Conservation (phyloP, 305 asterid genomes). For the Coffea humblotiana region DNA sequence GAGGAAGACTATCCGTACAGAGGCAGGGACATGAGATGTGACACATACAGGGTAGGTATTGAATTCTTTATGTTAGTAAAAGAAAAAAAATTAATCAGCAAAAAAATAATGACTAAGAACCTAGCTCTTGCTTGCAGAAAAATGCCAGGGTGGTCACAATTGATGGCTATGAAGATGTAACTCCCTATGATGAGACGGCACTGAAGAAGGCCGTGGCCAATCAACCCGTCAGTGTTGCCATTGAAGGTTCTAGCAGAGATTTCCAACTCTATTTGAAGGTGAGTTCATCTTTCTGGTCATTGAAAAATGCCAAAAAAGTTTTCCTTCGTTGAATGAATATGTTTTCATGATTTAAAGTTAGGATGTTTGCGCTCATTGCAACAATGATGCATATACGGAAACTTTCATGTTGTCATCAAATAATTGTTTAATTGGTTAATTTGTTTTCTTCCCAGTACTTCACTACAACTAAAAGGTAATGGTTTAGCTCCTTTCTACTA, state of each 20-base stretch:
- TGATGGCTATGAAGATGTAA: constrained; percentile 66
- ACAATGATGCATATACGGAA: neutral
- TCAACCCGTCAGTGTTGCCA: constrained; percentile 70
- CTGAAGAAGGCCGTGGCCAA: constrained; percentile 56
- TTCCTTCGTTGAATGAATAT: neutral
- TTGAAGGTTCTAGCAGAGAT: constrained; percentile 81
- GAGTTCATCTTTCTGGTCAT: constrained; percentile 16
- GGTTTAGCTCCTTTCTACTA: neutral
- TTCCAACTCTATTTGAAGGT: constrained; percentile 79
- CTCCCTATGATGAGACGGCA: constrained; percentile 44
- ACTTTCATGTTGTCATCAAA: neutral
- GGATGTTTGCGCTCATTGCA: neutral
- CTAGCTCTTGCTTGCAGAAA: constrained; percentile 44
- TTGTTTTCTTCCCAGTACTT: neutral
- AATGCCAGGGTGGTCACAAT: constrained; percentile 75
- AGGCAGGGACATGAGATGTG: constrained; percentile 66
- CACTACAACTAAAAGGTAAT: neutral
- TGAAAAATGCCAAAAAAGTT: no score
- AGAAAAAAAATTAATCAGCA: neutral
- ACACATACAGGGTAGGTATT: constrained; percentile 56
- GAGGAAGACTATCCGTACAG: constrained; percentile 81
- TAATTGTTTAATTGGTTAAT: neutral
- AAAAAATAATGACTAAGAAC: neutral
- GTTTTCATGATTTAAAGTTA: no score
- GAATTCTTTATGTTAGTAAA: neutral